Base-by-base conservation (phyloP, 345 rosid genomes). In the Linum lewisii region DNA sequence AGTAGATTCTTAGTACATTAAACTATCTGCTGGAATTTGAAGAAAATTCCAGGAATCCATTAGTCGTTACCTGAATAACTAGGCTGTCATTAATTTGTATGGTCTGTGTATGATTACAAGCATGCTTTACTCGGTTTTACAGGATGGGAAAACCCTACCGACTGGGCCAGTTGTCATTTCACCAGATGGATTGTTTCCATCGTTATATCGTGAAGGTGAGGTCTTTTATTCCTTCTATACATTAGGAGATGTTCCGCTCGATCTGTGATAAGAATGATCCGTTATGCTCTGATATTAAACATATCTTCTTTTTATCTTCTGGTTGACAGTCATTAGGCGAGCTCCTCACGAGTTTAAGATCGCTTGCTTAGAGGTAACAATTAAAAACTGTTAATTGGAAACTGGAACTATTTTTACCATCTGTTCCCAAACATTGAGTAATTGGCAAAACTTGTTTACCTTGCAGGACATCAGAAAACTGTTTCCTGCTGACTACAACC, bases 301-400 rank as follows among this genome's bases (percentile, higher is more conserved):
- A 16, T 42, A 11, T 42, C 15, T 42, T 42, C 14, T 42, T 42
- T 42, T 1, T 11, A 7, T 42, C 47, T 42, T 42, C 47, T 5
- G 47, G 29, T 25, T 77, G 71, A 54, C 82, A 90, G 97, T 90
- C 23, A 87, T 90, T 66, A 75, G 97, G 77, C 82, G 95, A 74
- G 90, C 97, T 23, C 97, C 97, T 44, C 97, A 90, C 25, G 95
- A 90, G 63, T 90, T 90, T 81, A 90, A 90, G 75, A 90, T 90
- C 42, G 95, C 95, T 4, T 90, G 97, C 77, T 66, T 90, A 63
- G 84, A 90, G 97, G 97, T 85, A 80, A 54, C n/a, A n/a, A 50
- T 7, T 34, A 47, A 54, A 62, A 65, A 61, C 24, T 11, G 34
- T 21, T 42, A 11, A 7, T 42, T 42, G 47, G 18, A 42, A 42